These are phyloP conservation scores for Crotalaria pallida DNA, from an alignment of 306 rosid genomes.

Conservation along the genomic window DNA sequence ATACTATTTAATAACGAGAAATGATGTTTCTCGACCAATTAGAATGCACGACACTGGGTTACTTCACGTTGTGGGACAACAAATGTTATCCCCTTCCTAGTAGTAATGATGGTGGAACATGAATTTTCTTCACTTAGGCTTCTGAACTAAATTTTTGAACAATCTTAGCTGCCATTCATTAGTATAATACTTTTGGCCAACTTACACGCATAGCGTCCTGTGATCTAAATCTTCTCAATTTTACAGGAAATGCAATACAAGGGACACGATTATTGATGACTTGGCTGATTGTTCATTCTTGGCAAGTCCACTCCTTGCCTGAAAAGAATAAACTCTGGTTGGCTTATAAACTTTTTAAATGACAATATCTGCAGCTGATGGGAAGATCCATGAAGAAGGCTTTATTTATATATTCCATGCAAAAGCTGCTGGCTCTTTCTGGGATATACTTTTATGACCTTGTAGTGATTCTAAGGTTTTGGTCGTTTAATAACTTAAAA, in stretches of 20 bases:
- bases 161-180: not conserved
- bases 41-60: too few relatives aligned
- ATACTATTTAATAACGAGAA: too few relatives aligned
- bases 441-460: constrained; percentile 32
- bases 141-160: constrained; percentile 15
- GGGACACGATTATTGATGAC: constrained; percentile 69
- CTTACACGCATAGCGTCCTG: not conserved
- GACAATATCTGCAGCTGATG: constrained; percentile 23
- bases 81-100: too few relatives aligned
- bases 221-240: constrained; percentile 4
- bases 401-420: constrained; percentile 1
- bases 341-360: constrained; percentile 25
- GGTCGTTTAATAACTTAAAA: constrained; percentile 24
- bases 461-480: constrained; percentile 40
- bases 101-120: not conserved
- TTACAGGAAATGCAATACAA: constrained; percentile 81
- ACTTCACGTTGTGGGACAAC: too few relatives aligned
- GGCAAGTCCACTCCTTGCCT: constrained; percentile 20
- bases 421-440: constrained; percentile 14
- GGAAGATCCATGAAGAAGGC: not conserved
- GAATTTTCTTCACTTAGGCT: not conserved
- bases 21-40: too few relatives aligned
- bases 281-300: constrained; percentile 24
- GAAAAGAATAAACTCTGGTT: constrained; percentile 28
- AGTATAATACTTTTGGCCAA: not conserved